A percentile compares a stretch with the other conserved stretches of the same genome.
Evolutionary conservation across 1,284 basidiomycete species (phyloP).

Genomic region (Porogramme epimiltina): DNA sequence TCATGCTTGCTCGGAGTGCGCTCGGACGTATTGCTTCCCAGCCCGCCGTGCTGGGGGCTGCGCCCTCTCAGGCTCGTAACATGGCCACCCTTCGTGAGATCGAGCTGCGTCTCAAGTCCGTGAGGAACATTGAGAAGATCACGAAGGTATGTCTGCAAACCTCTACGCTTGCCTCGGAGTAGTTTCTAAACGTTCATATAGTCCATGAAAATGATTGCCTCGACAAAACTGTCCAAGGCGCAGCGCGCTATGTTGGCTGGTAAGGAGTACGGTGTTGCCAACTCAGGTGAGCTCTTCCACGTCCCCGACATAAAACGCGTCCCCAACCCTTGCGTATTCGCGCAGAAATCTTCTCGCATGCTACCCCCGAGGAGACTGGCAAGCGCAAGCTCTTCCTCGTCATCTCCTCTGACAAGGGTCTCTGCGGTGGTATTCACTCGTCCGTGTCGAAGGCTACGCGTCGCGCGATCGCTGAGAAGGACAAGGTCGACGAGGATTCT

Average conservation of each 20-base stretch:
- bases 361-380: constrained; percentile 60
- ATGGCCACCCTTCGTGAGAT: constrained; percentile 98
- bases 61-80: constrained; percentile 72
- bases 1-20: constrained; percentile 67
- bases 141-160: constrained; percentile 73
- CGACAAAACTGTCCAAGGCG: constrained; percentile 95
- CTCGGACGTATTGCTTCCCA: constrained; percentile 62
- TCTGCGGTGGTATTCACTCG: constrained; percentile 99
- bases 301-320: background rate
- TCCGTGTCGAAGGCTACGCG: constrained; percentile 92
- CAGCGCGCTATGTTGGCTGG: constrained; percentile 94
- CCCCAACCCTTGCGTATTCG: background rate
- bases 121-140: constrained; percentile 98
- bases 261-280: constrained; percentile 93
- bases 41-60: constrained; percentile 59
- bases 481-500: constrained; percentile 60
- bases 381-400: constrained; percentile 89
- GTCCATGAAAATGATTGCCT: constrained; percentile 99
- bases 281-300: constrained; percentile 70
- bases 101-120: constrained; percentile 96
- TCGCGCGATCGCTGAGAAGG: constrained; percentile 56
- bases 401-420: constrained; percentile 97
- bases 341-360: constrained; percentile 83
- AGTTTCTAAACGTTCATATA: constrained; percentile 32
- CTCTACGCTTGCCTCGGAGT: background rate